Evolutionary conservation across 139 green algal species (phyloP), one percentile per base, ranked within the genome.

Genomic region (Coccomyxa sp.): DNA sequence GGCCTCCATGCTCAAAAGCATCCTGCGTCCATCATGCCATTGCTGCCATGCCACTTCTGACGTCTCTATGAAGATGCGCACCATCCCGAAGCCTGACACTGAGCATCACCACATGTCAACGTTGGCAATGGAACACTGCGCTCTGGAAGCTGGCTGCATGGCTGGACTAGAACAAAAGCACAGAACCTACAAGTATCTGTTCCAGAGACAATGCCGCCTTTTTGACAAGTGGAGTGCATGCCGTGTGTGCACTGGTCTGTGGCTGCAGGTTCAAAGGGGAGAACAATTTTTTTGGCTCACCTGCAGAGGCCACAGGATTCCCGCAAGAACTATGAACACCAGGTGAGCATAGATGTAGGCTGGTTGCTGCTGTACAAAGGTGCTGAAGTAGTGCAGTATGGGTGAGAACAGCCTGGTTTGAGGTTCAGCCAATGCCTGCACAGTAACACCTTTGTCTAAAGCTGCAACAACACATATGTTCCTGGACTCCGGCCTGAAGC

Each of bases 301-400:
- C 75, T 79, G 75, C n/a, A 79, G n/a, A n/a, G 75, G 75, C 75
- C 75, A 79, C 35, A 79, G 27, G 16, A 79, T 27, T 9, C 75
- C 75, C 24, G 75, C 75, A 37, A 73, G 6, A 3, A 39, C 29
- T 1, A 79, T 74, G 55, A 73, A 79, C 16, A 34, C 12, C 36
- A 79, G 35, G 55, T 79, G 75, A 24, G 29, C 24, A 1, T 33
- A 55, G 16, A 79, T 16, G 0, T 38, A 35, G 8, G 39, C 31
- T 10, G 75, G 55, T 38, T 79, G 54, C 35, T 79, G 55, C 24
- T 74, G 36, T 8, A 79, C 55, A 79, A 79, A 79, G 2, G 55
- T 79, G 35, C 68, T 73, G 35, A 74, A 58, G 35, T 58, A 40
- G 27, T 79, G 75, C 16, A 79, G 31, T 5, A 79, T 39, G 55